A percentile compares a stretch with the other conserved stretches of the same genome.
Evolutionary conservation across 345 rosid species (phyloP).

Genomic region (Eucalyptus marginata): DNA sequence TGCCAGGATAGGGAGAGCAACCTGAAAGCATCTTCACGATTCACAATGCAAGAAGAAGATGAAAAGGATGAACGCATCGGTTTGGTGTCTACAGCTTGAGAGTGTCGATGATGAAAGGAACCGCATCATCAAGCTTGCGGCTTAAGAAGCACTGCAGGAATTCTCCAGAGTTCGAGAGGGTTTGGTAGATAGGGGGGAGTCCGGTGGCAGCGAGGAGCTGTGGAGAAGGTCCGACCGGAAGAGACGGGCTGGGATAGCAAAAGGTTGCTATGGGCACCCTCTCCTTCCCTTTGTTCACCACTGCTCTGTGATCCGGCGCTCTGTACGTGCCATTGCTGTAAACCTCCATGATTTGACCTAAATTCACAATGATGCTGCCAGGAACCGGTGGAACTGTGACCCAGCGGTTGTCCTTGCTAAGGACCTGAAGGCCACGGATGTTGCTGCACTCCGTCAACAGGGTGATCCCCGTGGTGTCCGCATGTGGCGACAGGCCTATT

Average conservation of each 20-base stretch:
- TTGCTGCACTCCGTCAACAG: too few relatives aligned
- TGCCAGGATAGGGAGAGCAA: background rate
- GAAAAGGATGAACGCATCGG: background rate
- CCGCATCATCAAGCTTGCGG: background rate
- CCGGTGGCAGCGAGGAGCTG: slow-evolving; percentile 2
- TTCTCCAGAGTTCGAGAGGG: background rate
- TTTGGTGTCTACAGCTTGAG: background rate
- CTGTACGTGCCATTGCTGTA: too few relatives aligned
- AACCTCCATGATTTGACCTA: too few relatives aligned
- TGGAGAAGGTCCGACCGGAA: slow-evolving; percentile 13
- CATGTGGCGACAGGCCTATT: background rate
- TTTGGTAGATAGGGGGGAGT: slow-evolving; percentile 3
- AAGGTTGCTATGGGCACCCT: slow-evolving; percentile 15
- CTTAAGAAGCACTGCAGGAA: slow-evolving; percentile 2
- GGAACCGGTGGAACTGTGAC: too few relatives aligned
- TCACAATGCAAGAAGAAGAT: background rate
- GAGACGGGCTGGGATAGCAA: slow-evolving; percentile 10
- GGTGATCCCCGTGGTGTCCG: slow-evolving; percentile 3
- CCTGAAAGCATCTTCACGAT: background rate
- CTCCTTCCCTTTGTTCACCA: slow-evolving; percentile 6
- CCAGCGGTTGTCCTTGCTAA: too few relatives aligned
- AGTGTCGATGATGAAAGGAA: slow-evolving; percentile 4
- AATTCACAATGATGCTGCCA: too few relatives aligned
- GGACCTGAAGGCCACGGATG: too few relatives aligned
- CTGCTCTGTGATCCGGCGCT: background rate